phyloP scores from a whole-genome alignment of 2,329 filamentous ascomycete species.

The Aspergillus terreus region DNA sequence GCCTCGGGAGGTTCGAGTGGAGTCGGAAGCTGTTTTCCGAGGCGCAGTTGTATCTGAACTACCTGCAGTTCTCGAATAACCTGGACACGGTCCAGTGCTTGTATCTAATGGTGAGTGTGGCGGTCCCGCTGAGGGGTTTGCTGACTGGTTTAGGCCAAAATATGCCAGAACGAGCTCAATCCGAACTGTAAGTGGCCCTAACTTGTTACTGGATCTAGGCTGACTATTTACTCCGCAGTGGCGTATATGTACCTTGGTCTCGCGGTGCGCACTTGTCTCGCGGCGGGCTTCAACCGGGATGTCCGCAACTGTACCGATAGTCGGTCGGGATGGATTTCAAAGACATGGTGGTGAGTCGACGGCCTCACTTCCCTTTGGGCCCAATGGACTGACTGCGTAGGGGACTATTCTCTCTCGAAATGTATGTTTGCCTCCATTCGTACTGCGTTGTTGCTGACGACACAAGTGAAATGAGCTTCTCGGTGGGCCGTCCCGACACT shows the following conservation, averaged over 20 bases:
- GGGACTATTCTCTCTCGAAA: conserved; percentile 45
- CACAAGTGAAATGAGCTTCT: conserved; percentile 48
- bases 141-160: conserved; percentile 36
- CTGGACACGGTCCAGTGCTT: conserved; percentile 48
- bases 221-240: conserved; percentile 16
- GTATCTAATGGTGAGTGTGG: conserved; percentile 40
- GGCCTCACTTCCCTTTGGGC: neutral
- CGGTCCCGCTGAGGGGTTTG: neutral
- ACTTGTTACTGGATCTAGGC: neutral
- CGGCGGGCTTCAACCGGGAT: conserved; percentile 48
- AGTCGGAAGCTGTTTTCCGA: conserved; percentile 45
- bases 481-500: conserved; percentile 47
- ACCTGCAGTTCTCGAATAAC: conserved; percentile 43
- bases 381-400: conserved; percentile 17
- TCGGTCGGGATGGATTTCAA: conserved; percentile 38
- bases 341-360: conserved; percentile 45
- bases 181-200: conserved; percentile 38
- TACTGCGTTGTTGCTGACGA: too few relatives aligned
- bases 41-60: conserved; percentile 37
- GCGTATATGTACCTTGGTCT: conserved; percentile 50
- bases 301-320: conserved; percentile 31
- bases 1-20: conserved; percentile 45
- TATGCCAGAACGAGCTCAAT: conserved; percentile 50
- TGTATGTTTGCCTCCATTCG: conserved; percentile 24
- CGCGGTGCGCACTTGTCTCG: conserved; percentile 46